Evolutionary conservation across 2,329 filamentous ascomycete genomes (phyloP).

Genomic region (Fulvia fulva): DNA sequence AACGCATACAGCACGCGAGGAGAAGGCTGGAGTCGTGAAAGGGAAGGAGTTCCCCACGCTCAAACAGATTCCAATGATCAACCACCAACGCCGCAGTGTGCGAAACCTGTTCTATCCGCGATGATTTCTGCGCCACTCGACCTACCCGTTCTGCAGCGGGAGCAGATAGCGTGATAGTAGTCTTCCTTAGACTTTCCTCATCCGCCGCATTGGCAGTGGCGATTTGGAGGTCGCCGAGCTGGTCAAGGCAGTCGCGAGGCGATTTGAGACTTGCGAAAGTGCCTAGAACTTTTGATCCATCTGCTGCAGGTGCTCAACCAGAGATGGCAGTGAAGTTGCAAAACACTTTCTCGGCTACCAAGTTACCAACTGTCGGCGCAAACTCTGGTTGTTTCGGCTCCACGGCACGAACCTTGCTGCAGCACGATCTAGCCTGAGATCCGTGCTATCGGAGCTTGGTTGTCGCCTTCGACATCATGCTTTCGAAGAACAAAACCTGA

Average conservation of each 20-base stretch:
- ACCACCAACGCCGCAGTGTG: neutral
- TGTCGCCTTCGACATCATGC: neutral
- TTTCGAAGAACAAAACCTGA: neutral
- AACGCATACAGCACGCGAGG: neutral
- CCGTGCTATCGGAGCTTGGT: neutral
- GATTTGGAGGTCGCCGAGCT: neutral
- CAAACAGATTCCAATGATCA: neutral
- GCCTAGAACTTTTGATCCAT: too few species aligned
- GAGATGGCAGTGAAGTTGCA: neutral
- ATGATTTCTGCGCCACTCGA: conserved; percentile 4
- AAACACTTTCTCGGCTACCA: neutral
- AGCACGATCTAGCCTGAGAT: neutral
- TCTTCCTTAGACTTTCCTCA: neutral
- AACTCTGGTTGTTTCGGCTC: neutral
- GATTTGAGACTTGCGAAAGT: too few species aligned
- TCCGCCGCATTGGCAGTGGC: neutral
- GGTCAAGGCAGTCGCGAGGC: neutral
- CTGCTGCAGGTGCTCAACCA: neutral
- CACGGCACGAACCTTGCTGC: neutral
- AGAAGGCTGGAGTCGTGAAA: neutral
- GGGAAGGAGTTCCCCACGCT: neutral
- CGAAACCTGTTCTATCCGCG: neutral
- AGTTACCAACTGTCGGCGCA: neutral
- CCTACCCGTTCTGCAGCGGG: conserved; percentile 1
- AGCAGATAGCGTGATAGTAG: neutral